Conservation (phyloP, 164 flowering plant species). For the Amborella trichopoda region DNA sequence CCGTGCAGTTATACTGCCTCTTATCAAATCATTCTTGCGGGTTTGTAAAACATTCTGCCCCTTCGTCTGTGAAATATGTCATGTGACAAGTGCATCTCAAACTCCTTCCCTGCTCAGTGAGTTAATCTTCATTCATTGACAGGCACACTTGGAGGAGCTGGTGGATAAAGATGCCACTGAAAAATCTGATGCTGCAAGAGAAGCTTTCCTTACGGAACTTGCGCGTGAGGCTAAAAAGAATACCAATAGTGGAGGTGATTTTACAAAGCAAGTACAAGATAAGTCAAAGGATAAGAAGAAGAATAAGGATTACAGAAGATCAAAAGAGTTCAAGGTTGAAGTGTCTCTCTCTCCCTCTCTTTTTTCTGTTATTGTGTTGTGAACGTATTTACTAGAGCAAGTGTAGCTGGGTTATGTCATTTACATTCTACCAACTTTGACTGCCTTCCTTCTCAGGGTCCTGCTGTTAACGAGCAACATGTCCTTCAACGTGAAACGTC, state of each 20-base stretch:
- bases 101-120: neutral
- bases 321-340: slow-evolving; percentile 70
- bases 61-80: too few relatives aligned
- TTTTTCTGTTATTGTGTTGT: too few relatives aligned
- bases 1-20: slow-evolving; percentile 55
- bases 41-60: slow-evolving; percentile 31
- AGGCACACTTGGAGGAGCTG: slow-evolving; percentile 86
- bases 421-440: too few relatives aligned
- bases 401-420: too few relatives aligned
- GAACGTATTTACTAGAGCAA: too few relatives aligned
- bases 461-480: slow-evolving; percentile 24
- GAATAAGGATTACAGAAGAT: slow-evolving; percentile 54
- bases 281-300: slow-evolving; percentile 79
- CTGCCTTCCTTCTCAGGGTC: too few relatives aligned
- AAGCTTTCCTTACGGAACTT: slow-evolving; percentile 92
- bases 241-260: slow-evolving; percentile 37
- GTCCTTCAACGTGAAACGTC: slow-evolving; percentile 22
- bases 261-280: slow-evolving; percentile 38
- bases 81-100: neutral
- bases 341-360: neutral
- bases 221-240: slow-evolving; percentile 69
- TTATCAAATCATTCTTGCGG: slow-evolving; percentile 71
- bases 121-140: slow-evolving; percentile 5
- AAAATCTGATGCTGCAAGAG: slow-evolving; percentile 97
- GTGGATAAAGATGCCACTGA: slow-evolving; percentile 91